These are phyloP conservation scores for Rhizophagus clarus DNA, from an alignment of 192 early-diverging fungal genomes.

Conservation along the genomic window DNA sequence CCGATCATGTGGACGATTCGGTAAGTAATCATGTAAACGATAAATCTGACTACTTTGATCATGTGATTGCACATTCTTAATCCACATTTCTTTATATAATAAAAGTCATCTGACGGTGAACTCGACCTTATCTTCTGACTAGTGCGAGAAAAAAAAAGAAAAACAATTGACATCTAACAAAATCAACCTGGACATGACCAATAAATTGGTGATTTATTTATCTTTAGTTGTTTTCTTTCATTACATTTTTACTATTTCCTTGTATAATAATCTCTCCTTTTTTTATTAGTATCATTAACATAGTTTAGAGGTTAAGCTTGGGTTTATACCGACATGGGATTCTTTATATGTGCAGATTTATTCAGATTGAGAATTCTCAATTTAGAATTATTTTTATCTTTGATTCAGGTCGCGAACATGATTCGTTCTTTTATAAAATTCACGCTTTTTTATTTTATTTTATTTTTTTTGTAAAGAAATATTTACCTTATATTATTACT, in stretches of 20 bases:
- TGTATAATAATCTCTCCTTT: neutral
- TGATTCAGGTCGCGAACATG: neutral
- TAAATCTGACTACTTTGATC: neutral
- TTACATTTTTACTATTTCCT: neutral
- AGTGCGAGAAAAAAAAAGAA: conserved; percentile 16
- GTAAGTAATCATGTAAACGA: conserved; percentile 3
- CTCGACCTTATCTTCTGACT: conserved; percentile 22
- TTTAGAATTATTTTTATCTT: neutral
- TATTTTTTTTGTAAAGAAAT: neutral
- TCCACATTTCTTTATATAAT: neutral
- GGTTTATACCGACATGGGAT: neutral
- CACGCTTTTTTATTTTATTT: neutral
- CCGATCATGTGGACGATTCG: conserved; percentile 24
- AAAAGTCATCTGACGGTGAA: conserved; percentile 16
- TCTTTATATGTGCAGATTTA: neutral
- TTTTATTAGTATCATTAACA: neutral
- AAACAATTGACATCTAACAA: neutral
- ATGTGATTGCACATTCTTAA: neutral
- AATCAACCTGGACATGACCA: neutral
- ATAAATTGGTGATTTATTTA: neutral
- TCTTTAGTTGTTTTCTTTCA: neutral
- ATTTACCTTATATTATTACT: neutral
- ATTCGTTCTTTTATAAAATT: neutral
- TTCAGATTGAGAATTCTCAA: neutral
- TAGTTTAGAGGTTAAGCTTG: neutral